A percentile compares a stretch with the other conserved stretches of the same genome.
Conservation (phyloP, 2,329 filamentous ascomycete genomes). For the Fusarium sp. region DNA sequence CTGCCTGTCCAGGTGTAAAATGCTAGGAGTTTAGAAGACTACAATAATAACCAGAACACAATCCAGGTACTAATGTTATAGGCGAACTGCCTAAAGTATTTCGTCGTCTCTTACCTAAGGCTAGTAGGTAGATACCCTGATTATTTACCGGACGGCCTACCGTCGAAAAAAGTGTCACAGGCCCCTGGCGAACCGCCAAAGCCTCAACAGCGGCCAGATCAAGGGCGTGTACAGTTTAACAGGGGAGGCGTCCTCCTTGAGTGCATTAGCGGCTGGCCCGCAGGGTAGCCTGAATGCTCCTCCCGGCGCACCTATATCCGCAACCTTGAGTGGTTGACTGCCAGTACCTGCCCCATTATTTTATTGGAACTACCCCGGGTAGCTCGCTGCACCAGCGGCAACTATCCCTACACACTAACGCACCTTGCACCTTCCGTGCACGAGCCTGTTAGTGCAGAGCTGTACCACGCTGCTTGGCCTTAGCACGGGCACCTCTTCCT, state of each 20-base stretch:
- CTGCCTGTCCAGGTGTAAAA: constrained; percentile 1
- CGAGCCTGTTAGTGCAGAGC: constrained; percentile 30
- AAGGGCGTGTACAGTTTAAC: neutral
- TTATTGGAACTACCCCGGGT: constrained; percentile 1
- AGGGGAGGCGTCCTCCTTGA: constrained; percentile 1
- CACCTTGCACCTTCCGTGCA: constrained; percentile 17
- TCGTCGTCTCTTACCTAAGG: no score
- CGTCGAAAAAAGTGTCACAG: constrained; percentile 11
- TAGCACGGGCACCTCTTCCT: constrained; percentile 33
- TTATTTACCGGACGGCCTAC: no score
- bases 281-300: constrained; percentile 3
- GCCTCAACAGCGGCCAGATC: neutral
- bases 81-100: no score
- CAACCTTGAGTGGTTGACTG: neutral
- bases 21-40: no score
- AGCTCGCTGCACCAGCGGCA: constrained; percentile 12
- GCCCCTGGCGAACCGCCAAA: constrained; percentile 13
- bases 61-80: no score
- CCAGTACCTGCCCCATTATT: neutral
- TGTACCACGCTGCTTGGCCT: constrained; percentile 37
- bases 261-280: constrained; percentile 30
- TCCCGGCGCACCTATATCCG: neutral
- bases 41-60: no score
- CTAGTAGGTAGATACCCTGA: no score
- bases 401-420: constrained; percentile 3